A percentile compares a stretch with the other conserved stretches of the same genome.
Conservation (phyloP, 148 eudicot genomes). For the Rhododendron kiyosumense region DNA sequence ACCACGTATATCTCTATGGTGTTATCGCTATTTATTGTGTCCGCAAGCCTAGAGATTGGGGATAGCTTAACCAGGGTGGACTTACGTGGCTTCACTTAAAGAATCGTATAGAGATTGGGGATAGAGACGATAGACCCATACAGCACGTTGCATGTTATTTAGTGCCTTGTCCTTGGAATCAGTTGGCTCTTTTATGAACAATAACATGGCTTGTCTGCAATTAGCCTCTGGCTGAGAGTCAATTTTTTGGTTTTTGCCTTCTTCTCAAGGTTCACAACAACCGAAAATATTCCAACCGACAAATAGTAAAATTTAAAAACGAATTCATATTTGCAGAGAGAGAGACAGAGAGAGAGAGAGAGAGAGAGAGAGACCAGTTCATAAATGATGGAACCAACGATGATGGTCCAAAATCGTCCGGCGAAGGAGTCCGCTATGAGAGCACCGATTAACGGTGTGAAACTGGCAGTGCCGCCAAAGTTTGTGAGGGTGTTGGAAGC, state of each 20-base stretch:
- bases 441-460: constrained; percentile 74
- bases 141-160: neutral
- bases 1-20: no score
- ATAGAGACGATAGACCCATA: neutral
- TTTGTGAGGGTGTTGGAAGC: constrained; percentile 75
- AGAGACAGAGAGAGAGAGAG: neutral
- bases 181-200: neutral
- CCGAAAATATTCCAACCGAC: neutral
- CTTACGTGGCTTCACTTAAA: neutral
- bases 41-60: neutral
- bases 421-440: constrained; percentile 66
- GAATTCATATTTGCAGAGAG: neutral
- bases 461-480: constrained; percentile 59
- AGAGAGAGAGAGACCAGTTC: constrained; percentile 33
- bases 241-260: neutral
- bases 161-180: neutral
- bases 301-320: neutral
- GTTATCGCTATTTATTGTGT: neutral
- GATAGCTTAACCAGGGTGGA: neutral
- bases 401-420: constrained; percentile 76
- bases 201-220: neutral
- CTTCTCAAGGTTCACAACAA: neutral
- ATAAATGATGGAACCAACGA: constrained; percentile 57
- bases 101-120: neutral
- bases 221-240: neutral